phyloP scores from a whole-genome alignment of 768 basidiomycete genomes.

The Calocera cornea region DNA sequence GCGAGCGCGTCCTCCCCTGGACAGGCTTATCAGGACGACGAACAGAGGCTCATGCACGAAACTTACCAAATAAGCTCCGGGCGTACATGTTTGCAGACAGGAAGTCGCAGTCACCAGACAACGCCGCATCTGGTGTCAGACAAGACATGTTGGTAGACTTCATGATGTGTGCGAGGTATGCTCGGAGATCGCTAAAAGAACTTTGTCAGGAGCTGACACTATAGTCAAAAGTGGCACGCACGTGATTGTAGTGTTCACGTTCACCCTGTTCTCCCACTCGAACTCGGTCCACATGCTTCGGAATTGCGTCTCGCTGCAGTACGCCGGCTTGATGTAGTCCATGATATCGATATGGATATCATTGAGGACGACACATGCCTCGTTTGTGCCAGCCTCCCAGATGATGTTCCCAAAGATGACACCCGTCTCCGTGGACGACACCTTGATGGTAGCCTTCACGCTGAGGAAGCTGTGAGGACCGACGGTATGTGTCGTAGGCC shows the following conservation, averaged over 20 bases:
- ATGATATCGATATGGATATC: conserved; percentile 98
- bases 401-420: conserved; percentile 97
- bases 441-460: conserved; percentile 97
- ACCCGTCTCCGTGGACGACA: conserved; percentile 92
- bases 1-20: conserved; percentile 91
- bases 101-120: conserved; percentile 95
- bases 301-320: conserved; percentile 91
- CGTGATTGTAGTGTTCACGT: conserved; percentile 73
- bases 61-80: conserved; percentile 77
- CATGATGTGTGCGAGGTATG: conserved; percentile 90
- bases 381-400: conserved; percentile 75
- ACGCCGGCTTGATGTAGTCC: conserved; percentile 94
- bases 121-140: conserved; percentile 72
- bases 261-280: conserved; percentile 99
- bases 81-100: conserved; percentile 95
- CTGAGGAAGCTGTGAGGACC: conserved; percentile 96
- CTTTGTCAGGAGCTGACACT: neutral
- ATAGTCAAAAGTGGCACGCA: conserved; percentile 30
- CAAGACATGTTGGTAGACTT: conserved; percentile 96
- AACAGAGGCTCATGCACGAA: neutral
- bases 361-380: conserved; percentile 85
- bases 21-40: conserved; percentile 4
- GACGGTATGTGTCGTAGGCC: conserved; percentile 85
- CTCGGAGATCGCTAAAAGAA: conserved; percentile 54
- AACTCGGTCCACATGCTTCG: conserved; percentile 99